These are phyloP conservation scores for Rutstroemia sp. DNA, from an alignment of 2,329 filamentous ascomycete species.

Conservation along the genomic window DNA sequence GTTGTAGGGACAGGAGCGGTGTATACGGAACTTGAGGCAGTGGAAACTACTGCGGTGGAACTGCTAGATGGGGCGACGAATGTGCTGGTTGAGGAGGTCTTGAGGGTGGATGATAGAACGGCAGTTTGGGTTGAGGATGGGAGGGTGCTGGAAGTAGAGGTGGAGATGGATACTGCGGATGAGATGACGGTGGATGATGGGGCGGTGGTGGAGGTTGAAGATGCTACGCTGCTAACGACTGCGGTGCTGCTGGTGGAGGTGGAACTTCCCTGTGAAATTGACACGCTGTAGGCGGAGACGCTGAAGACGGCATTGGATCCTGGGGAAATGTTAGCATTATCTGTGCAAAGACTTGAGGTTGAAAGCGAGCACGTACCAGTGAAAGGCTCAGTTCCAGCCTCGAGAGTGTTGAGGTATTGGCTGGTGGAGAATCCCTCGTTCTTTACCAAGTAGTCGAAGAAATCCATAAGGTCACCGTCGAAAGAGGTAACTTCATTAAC, in stretches of 20 bases:
- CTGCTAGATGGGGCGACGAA: not conserved
- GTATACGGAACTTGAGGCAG: not conserved
- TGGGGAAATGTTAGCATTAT: not conserved
- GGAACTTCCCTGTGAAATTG: not conserved
- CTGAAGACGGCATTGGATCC: constrained; percentile 1
- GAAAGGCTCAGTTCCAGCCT: constrained; percentile 49
- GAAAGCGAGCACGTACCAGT: constrained; percentile 32
- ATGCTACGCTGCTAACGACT: not conserved
- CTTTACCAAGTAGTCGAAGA: constrained; percentile 46
- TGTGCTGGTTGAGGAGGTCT: not conserved
- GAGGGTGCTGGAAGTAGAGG: not conserved
- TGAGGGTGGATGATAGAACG: not conserved
- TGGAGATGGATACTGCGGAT: not conserved
- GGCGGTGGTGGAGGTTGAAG: not conserved
- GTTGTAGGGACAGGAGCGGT: not conserved
- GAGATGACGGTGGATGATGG: not conserved
- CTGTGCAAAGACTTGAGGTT: not conserved
- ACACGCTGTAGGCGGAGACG: constrained; percentile 3
- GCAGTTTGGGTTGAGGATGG: not conserved
- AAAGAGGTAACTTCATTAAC: constrained; percentile 41
- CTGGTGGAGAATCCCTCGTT: constrained; percentile 39
- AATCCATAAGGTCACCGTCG: constrained; percentile 48
- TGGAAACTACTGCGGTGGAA: too few relatives aligned
- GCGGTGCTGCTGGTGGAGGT: not conserved
- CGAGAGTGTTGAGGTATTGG: constrained; percentile 47